Evolutionary conservation across 768 basidiomycete species (phyloP).

Genomic region (Boletus speciosus): DNA sequence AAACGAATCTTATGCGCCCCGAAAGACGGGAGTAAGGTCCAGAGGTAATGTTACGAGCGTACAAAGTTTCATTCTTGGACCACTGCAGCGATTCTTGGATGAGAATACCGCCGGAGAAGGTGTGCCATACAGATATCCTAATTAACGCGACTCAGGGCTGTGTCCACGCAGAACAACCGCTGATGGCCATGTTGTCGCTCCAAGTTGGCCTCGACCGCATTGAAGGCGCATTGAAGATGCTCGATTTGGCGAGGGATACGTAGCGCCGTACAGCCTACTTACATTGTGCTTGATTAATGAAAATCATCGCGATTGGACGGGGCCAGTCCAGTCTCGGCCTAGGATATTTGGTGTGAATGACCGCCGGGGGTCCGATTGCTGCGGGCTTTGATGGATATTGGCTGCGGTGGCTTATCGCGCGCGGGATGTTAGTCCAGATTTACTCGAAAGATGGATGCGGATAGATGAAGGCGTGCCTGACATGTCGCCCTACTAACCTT

Average conservation of each 20-base stretch:
- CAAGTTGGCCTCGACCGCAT: conserved; percentile 50
- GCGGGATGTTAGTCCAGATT: neutral
- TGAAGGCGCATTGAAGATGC: conserved; percentile 34
- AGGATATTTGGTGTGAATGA: neutral
- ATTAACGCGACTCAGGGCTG: neutral
- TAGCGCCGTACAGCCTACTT: neutral
- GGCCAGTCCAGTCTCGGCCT: too few species aligned
- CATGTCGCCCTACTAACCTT: neutral
- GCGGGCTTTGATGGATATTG: neutral
- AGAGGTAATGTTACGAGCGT: conserved; percentile 41
- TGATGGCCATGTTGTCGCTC: conserved; percentile 37
- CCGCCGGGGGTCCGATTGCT: neutral
- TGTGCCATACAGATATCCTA: conserved; percentile 10
- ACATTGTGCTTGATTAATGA: conserved; percentile 11
- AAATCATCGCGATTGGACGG: neutral
- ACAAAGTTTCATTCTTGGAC: conserved; percentile 43
- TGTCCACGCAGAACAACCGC: conserved; percentile 22
- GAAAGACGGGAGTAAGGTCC: conserved; percentile 52
- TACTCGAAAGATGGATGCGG: too few species aligned
- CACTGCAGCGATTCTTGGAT: conserved; percentile 38
- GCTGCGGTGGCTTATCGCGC: too few species aligned
- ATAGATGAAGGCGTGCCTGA: neutral
- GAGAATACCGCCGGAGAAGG: conserved; percentile 34
- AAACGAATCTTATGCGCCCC: neutral
- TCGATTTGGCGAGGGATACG: conserved; percentile 2